Percentiles rank a stretch among this genome's conserved stretches.
phyloP scores from a whole-genome alignment of 1,284 basidiomycete species.

The Stygiomarasmius scandens region DNA sequence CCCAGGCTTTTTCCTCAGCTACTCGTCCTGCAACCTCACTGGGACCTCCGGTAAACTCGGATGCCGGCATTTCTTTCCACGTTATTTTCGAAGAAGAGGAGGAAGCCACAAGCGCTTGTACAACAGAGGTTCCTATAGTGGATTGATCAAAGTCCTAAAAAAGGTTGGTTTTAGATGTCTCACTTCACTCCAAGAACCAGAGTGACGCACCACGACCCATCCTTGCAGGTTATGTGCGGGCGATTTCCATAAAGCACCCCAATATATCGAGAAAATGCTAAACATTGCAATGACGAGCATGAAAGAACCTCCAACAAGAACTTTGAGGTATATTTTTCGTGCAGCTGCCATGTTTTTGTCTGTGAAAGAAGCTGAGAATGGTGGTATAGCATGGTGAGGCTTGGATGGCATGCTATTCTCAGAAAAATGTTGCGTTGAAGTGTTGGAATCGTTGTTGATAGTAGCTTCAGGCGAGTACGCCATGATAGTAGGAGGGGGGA shows the following conservation, averaged over 20 bases:
- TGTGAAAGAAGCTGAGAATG: constrained; percentile 17
- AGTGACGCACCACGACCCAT: constrained; percentile 43
- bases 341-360: constrained; percentile 21
- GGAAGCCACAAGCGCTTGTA: constrained; percentile 30
- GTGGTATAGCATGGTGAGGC: constrained; percentile 2
- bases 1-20: constrained; percentile 22
- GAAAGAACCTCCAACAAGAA: constrained; percentile 32
- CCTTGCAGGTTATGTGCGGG: constrained; percentile 39
- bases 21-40: constrained; percentile 18
- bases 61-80: constrained; percentile 43
- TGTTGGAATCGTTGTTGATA: neutral
- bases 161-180: neutral
- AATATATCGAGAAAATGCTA: constrained; percentile 47
- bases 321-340: constrained; percentile 39
- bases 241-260: constrained; percentile 49
- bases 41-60: constrained; percentile 41
- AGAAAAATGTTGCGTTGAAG: neutral
- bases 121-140: constrained; percentile 45
- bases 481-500: neutral
- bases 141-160: constrained; percentile 58
- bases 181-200: neutral
- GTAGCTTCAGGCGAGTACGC: neutral
- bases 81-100: constrained; percentile 29
- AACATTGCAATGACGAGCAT: constrained; percentile 41
- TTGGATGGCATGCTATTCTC: neutral